Evolutionary conservation across 2,329 filamentous ascomycete genomes (phyloP).

Genomic region (Sporothrix dimorphospora): DNA sequence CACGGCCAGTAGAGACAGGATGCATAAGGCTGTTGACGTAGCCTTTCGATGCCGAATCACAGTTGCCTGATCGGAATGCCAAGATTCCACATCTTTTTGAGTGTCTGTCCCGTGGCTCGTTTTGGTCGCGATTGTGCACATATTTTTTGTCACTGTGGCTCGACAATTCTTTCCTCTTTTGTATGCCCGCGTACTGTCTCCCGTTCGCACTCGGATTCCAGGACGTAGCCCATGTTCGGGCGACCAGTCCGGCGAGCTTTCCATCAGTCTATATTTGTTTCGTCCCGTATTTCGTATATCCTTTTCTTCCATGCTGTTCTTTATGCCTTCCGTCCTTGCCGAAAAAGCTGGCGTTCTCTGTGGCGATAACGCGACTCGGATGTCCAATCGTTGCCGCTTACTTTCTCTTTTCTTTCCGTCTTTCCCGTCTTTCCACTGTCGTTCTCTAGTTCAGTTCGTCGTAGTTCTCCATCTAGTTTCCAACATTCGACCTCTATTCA

Average conservation of each 20-base stretch:
- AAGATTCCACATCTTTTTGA: not conserved
- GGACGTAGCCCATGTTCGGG: not conserved
- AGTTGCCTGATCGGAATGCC: not conserved
- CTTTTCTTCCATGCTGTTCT: not conserved
- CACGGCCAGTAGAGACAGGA: not conserved
- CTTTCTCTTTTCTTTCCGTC: not conserved
- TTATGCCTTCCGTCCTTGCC: not conserved
- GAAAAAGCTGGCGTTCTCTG: not conserved
- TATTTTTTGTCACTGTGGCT: not conserved
- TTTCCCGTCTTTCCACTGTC: not conserved
- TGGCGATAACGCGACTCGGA: not conserved
- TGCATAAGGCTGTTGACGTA: not conserved
- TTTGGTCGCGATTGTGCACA: not conserved
- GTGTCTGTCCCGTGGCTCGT: not conserved
- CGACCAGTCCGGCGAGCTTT: not conserved
- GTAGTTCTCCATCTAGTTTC: not conserved
- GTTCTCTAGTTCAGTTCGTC: too few species aligned
- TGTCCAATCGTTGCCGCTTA: not conserved
- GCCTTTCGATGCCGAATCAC: slow-evolving; percentile 1
- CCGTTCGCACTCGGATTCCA: not conserved
- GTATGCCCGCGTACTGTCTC: not conserved
- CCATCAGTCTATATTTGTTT: not conserved
- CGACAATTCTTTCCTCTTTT: not conserved
- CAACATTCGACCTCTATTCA: not conserved
- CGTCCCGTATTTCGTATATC: not conserved